These are phyloP conservation scores for Penicillium sp. DNA, from an alignment of 2,329 filamentous ascomycete species.

Conservation along the genomic window DNA sequence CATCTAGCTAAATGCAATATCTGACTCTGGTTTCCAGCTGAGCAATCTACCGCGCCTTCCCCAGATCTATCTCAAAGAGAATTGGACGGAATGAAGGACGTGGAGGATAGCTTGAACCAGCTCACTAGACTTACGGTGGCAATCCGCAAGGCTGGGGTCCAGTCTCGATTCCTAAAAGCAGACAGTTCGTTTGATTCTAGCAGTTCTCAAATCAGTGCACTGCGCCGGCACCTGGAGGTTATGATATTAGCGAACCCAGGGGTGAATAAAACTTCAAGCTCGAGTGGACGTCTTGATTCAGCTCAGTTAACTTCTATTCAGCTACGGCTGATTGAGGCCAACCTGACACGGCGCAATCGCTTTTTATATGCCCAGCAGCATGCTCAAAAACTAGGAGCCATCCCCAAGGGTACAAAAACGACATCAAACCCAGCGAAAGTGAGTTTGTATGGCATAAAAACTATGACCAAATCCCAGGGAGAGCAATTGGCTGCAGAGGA, in stretches of 20 bases:
- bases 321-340: constrained; percentile 10
- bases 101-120: constrained; percentile 12
- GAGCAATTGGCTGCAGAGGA: neutral
- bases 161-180: constrained; percentile 10
- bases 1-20: neutral
- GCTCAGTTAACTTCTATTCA: neutral
- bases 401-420: neutral
- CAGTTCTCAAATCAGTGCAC: neutral
- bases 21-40: too few relatives aligned
- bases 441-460: neutral
- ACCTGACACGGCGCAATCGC: constrained; percentile 14
- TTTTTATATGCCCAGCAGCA: constrained; percentile 16
- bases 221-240: constrained; percentile 2
- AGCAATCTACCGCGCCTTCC: neutral
- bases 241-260: neutral
- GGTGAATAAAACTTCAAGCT: neutral
- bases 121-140: constrained; percentile 11
- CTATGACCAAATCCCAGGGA: neutral
- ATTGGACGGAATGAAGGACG: constrained; percentile 1
- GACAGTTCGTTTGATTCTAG: constrained; percentile 2
- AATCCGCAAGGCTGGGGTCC: constrained; percentile 8
- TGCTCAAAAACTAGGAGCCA: constrained; percentile 4
- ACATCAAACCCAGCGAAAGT: neutral
- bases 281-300: neutral
- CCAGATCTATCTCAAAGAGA: neutral